phyloP scores from a whole-genome alignment of 768 basidiomycete species.

The Bullera alba region DNA sequence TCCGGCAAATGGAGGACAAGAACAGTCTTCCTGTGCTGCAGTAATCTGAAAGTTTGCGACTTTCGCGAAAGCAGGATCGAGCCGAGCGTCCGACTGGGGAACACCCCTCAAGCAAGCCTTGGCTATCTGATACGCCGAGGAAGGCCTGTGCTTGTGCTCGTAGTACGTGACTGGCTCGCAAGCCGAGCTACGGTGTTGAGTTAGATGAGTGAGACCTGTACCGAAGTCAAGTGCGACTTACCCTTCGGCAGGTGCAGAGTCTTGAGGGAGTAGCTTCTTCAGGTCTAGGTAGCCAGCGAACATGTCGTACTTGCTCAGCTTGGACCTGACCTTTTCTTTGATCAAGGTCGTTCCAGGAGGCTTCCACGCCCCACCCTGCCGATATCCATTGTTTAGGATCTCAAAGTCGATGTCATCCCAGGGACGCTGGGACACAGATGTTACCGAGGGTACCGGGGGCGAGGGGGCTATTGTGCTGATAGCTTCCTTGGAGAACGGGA shows the following conservation, averaged over 20 bases:
- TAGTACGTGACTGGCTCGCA: neutral
- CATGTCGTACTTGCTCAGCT: constrained; percentile 23
- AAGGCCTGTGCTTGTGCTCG: constrained; percentile 11
- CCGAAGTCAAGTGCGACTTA: no score
- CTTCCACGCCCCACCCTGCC: constrained; percentile 17
- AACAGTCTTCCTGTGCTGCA: neutral
- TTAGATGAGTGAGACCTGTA: no score
- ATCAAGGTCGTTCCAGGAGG: constrained; percentile 14
- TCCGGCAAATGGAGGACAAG: constrained; percentile 30
- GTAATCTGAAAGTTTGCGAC: constrained; percentile 8
- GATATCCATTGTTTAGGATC: constrained; percentile 16
- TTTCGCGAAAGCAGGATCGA: constrained; percentile 5
- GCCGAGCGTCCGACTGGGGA: neutral
- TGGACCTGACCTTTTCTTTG: constrained; percentile 16
- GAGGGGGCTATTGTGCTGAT: constrained; percentile 38
- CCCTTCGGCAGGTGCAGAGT: no score
- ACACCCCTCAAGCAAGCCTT: constrained; percentile 26
- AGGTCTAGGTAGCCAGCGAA: constrained; percentile 8
- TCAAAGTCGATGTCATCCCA: constrained; percentile 2
- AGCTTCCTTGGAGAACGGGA: constrained; percentile 55
- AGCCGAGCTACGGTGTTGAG: no score
- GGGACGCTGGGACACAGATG: constrained; percentile 9
- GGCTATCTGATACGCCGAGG: constrained; percentile 22
- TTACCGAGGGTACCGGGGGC: constrained; percentile 18
- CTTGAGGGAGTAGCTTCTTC: no score